Conservation (phyloP, 176 grass and related monocot species). For the Aegilops longissima region DNA sequence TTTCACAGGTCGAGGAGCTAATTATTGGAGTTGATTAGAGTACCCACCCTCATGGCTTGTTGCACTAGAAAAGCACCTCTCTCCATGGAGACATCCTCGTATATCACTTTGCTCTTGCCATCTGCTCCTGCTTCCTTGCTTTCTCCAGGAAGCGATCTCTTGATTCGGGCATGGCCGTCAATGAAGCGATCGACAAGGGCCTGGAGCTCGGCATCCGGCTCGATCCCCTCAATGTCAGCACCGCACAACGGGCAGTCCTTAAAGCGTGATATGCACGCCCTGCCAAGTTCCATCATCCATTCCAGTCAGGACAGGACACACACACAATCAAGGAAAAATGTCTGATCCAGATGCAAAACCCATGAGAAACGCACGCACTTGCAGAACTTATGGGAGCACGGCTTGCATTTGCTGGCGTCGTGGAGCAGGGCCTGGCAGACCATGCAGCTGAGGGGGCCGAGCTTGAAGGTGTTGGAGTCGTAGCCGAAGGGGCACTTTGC, state of each 20-base stretch:
- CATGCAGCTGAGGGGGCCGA: constrained; percentile 97
- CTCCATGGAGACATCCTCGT: constrained; percentile 98
- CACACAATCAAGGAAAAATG: not conserved
- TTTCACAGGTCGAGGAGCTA: not conserved
- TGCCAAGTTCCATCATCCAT: constrained; percentile 31
- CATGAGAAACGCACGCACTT: constrained; percentile 54
- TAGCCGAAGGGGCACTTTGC: constrained; percentile 94
- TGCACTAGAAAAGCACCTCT: constrained; percentile 92
- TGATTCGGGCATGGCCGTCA: constrained; percentile 92
- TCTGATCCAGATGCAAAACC: not conserved
- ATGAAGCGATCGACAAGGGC: constrained; percentile 81
- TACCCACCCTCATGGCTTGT: constrained; percentile 97
- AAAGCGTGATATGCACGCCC: constrained; percentile 81
- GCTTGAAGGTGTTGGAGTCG: constrained; percentile 86
- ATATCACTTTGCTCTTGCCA: constrained; percentile 76
- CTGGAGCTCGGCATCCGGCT: constrained; percentile 82
- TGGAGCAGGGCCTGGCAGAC: constrained; percentile 77
- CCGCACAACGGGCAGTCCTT: constrained; percentile 91
- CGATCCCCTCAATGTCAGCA: constrained; percentile 84
- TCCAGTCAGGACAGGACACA: constrained; percentile 7
- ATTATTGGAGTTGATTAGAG: not conserved
- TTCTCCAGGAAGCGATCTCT: constrained; percentile 54
- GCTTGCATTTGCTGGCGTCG: constrained; percentile 76
- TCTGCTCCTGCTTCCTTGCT: constrained; percentile 31
- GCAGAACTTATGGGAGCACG: constrained; percentile 94